These are phyloP conservation scores for Botryotinia calthae DNA, from an alignment of 2,329 filamentous ascomycete species.

Conservation along the genomic window DNA sequence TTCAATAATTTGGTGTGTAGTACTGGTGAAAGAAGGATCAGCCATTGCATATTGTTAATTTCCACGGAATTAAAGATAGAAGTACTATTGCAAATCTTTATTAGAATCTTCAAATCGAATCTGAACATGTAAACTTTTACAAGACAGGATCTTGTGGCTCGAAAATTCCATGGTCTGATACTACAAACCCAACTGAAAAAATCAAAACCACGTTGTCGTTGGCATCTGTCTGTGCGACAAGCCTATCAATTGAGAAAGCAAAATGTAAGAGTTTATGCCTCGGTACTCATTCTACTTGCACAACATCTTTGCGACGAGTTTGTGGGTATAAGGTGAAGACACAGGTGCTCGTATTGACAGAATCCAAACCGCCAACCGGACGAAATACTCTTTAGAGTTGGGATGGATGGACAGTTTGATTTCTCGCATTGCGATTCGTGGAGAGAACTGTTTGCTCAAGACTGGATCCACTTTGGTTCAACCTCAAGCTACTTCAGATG, in stretches of 20 bases:
- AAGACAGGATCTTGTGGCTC: not conserved
- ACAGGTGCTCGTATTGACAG: not conserved
- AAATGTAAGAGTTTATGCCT: not conserved
- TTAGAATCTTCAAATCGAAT: not conserved
- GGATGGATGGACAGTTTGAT: not conserved
- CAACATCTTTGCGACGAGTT: not conserved
- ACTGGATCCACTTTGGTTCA: not conserved
- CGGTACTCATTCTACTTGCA: not conserved
- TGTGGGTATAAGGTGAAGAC: not conserved
- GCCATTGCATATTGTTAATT: not conserved
- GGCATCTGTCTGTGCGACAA: conserved; percentile 5
- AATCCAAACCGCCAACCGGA: not conserved
- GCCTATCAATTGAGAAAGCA: not conserved
- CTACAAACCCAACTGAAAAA: not conserved
- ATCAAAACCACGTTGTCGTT: not conserved
- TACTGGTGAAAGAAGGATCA: not conserved
- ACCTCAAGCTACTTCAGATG: not conserved
- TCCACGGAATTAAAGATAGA: not conserved
- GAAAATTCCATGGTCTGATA: not conserved
- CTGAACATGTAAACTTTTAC: not conserved
- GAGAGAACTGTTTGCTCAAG: not conserved
- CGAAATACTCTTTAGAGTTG: not conserved
- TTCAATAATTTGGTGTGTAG: not conserved
- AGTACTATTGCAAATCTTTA: not conserved
- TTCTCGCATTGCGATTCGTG: not conserved